A percentile compares a stretch with the other conserved stretches of the same genome.
These are phyloP conservation scores for Chytriomyces sp. DNA, from an alignment of 192 early-diverging fungal genomes.

Conservation along the genomic window DNA sequence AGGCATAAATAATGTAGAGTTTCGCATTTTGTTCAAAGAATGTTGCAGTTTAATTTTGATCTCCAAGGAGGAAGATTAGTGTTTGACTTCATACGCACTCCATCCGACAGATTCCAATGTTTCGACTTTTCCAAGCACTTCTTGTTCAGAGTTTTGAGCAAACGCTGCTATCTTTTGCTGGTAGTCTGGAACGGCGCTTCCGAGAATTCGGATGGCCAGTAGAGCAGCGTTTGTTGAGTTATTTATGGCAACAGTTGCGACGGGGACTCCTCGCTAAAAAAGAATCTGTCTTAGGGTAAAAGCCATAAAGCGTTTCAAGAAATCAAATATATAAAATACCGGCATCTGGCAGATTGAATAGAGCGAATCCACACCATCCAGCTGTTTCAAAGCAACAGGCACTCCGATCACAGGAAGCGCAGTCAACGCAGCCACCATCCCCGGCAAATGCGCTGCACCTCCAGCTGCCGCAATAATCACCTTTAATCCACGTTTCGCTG, in stretches of 20 bases:
- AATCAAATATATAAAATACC: conserved; percentile 45
- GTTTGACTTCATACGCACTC: conserved; percentile 68
- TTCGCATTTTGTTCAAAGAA: neutral
- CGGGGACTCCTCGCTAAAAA: conserved; percentile 90
- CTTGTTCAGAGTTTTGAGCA: conserved; percentile 79
- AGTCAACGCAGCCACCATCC: conserved; percentile 98
- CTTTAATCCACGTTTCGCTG: conserved; percentile 88
- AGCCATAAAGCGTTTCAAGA: neutral
- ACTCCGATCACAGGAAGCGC: conserved; percentile 98
- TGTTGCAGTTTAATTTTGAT: neutral
- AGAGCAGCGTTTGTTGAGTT: conserved; percentile 97
- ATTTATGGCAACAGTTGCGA: conserved; percentile 98
- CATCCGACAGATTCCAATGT: conserved; percentile 80
- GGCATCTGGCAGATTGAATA: conserved; percentile 99
- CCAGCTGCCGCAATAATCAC: conserved; percentile 98
- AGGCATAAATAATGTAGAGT: neutral
- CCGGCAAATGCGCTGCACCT: conserved; percentile 97
- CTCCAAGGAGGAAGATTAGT: conserved; percentile 1
- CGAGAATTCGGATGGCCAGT: conserved; percentile 90
- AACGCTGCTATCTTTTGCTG: conserved; percentile 80
- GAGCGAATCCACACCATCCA: conserved; percentile 97
- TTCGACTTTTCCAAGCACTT: conserved; percentile 88
- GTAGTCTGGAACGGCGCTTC: conserved; percentile 75
- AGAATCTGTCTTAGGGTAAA: conserved; percentile 2
- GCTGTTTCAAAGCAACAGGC: conserved; percentile 86